Percentiles rank a stretch among this genome's conserved stretches.
Conservation (phyloP, 1,284 basidiomycete species). For the Taiwanofungus camphoratus region DNA sequence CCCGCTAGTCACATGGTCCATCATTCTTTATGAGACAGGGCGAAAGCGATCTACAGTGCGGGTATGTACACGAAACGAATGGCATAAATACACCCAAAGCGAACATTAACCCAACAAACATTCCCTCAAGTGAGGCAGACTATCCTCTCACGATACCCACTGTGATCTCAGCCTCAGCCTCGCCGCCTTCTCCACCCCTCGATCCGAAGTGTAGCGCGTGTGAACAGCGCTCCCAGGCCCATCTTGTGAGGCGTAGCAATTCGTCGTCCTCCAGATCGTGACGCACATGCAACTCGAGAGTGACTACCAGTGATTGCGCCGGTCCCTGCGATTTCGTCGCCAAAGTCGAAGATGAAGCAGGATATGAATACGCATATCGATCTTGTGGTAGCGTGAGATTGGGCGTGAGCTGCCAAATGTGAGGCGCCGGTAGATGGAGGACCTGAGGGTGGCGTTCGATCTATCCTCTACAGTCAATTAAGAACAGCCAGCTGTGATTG, state of each 20-base stretch:
- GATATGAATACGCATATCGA: constrained; percentile 14
- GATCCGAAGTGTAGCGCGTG: constrained; percentile 30
- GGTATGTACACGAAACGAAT: constrained; percentile 11
- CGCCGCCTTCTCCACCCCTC: constrained; percentile 25
- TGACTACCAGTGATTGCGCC: constrained; percentile 63
- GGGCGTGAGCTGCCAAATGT: constrained; percentile 82
- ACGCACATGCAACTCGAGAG: constrained; percentile 73
- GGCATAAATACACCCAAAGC: constrained; percentile 15
- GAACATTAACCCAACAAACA: constrained; percentile 3
- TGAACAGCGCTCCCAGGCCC: constrained; percentile 64
- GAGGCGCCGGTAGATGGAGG: constrained; percentile 71
- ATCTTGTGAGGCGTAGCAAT: constrained; percentile 63
- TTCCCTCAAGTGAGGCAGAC: not conserved
- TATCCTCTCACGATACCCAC: constrained; percentile 39
- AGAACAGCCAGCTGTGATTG: too few species aligned
- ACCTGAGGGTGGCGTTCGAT: constrained; percentile 78
- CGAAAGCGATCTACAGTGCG: constrained; percentile 2
- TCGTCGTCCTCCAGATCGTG: constrained; percentile 68
- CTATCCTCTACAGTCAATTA: too few species aligned
- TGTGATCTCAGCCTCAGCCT: constrained; percentile 39
- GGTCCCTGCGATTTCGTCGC: constrained; percentile 21
- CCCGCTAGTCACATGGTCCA: too few species aligned
- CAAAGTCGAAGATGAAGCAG: constrained; percentile 9
- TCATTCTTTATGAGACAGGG: too few species aligned
- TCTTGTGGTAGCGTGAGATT: constrained; percentile 23